Conservation (phyloP, 2,329 filamentous ascomycete genomes). For the Phialocephala sp. region DNA sequence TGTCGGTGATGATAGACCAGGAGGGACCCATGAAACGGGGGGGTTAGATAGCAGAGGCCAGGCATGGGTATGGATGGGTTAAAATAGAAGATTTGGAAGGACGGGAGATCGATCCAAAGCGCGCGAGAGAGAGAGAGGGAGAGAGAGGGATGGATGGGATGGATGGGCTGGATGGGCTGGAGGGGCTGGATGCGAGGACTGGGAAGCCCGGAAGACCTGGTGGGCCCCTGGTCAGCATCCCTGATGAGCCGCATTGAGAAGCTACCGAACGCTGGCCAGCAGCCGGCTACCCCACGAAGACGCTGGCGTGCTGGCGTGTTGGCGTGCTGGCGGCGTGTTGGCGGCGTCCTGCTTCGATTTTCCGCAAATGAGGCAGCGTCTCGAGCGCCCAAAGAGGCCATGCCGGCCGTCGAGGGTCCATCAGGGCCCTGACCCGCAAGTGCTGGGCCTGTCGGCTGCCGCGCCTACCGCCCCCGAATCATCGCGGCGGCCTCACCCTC, state of each 20-base stretch:
- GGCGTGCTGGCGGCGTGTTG: no score
- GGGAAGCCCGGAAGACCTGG: neutral
- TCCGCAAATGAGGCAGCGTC: constrained; percentile 20
- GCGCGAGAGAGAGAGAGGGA: constrained; percentile 5
- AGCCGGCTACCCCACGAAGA: constrained; percentile 25
- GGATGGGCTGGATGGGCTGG: neutral
- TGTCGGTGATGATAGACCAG: constrained; percentile 36
- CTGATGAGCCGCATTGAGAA: constrained; percentile 36
- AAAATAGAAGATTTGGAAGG: constrained; percentile 33
- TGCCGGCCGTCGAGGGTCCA: neutral
- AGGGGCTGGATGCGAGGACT: neutral
- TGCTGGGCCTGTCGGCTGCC: neutral
- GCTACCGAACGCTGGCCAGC: neutral
- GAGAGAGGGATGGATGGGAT: neutral
- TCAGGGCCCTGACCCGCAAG: neutral
- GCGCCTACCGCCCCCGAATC: neutral
- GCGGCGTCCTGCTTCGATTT: constrained; percentile 2
- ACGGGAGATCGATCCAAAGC: constrained; percentile 29
- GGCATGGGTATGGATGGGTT: constrained; percentile 21
- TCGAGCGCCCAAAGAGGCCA: constrained; percentile 10
- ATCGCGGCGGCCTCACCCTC: neutral
- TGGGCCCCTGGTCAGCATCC: constrained; percentile 11
- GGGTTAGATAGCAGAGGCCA: constrained; percentile 26
- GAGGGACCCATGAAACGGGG: constrained; percentile 36
- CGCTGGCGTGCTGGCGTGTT: constrained; percentile 4